Evolutionary conservation across 2,329 filamentous ascomycete species (phyloP), one percentile per base, ranked within the genome.

Genomic region (Neofusicoccum laricinum): DNA sequence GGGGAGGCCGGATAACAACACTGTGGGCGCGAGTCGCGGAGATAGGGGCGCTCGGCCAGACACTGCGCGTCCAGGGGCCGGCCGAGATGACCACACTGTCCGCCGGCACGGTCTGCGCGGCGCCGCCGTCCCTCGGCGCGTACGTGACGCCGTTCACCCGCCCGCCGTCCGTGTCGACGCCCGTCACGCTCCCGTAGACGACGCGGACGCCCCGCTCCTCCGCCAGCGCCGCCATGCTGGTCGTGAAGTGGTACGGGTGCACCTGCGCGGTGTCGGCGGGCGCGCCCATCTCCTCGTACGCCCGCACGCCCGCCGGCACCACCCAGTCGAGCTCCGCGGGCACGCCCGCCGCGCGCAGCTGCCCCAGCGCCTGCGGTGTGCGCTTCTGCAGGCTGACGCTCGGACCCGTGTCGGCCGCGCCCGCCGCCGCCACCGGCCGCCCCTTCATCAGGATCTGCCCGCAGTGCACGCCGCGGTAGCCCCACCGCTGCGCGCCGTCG

Each of bases 161-260:
- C 25, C 71, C 67, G 11, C 68, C 74, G 6, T 40, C 36, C 4
- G 78, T 74, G 8, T 85, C 83, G 66, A 97, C 90, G 15, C 79
- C 80, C 2, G 86, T 92, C 2, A 93, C 93, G 1, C 86, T 84
- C 30, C 88, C 88, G 48, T 89, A 82, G 34, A 86, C 81, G 61
- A 97, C 83, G 21, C 88, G 76, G 0, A 77, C 81, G 1, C 81
- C 81, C 40, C 75, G 73, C 59, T 91, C 86, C 64, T 85, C 79
- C 0, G 94, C 93, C 12, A 97, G 82, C 46, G 86, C 81, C 4
- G 91, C 91, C 68, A 98, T 96, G 15, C 88, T 84, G 0, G 87
- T 94, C 0, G 95, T 98, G 73, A 99, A 98, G 49, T 92, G 88
- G 67, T 89, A 91, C 0, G 95, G 95, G 72, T 99, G 94, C 2